Percentiles rank a stretch among this genome's conserved stretches.
Conservation (phyloP, 495 filamentous ascomycete genomes). For the Pseudevernia furfuracea region DNA sequence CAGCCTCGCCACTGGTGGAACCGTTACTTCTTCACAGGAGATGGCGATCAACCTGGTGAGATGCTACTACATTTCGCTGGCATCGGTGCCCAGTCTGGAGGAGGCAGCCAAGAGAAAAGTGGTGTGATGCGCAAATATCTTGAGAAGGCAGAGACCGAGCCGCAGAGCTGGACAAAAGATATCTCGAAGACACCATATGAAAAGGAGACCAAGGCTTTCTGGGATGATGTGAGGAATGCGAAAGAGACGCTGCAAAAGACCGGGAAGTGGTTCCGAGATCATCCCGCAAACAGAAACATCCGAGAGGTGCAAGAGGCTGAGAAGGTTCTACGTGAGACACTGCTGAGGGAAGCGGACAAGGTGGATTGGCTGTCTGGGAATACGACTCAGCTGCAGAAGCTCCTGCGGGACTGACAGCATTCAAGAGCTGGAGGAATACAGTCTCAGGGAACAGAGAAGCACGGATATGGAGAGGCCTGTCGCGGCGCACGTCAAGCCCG, state of each 20-base stretch:
- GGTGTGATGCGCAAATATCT: constrained; percentile 3
- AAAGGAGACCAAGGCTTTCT: constrained; percentile 13
- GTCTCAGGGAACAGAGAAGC: too few relatives aligned
- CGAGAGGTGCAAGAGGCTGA: constrained; percentile 4
- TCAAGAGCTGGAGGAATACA: neutral
- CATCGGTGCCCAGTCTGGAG: constrained; percentile 7
- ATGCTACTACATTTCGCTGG: constrained; percentile 15
- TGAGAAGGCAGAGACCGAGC: constrained; percentile 5
- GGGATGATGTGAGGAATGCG: constrained; percentile 2
- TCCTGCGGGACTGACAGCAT: neutral
- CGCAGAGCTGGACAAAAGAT: constrained; percentile 1
- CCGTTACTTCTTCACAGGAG: constrained; percentile 4
- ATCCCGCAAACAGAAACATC: neutral
- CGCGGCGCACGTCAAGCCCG: neutral
- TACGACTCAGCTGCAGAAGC: constrained; percentile 1
- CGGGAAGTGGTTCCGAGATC: constrained; percentile 5
- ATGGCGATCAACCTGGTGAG: constrained; percentile 13
- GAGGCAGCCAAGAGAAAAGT: constrained; percentile 5
- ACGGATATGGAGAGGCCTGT: neutral
- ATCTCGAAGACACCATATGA: constrained; percentile 9
- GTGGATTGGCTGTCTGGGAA: constrained; percentile 1
- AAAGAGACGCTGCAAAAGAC: constrained; percentile 7
- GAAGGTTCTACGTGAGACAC: constrained; percentile 5
- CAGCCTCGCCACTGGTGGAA: constrained; percentile 18
- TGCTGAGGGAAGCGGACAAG: constrained; percentile 11